These are phyloP conservation scores for Blumeria hordei DNA, from an alignment of 2,329 filamentous ascomycete genomes.

Conservation along the genomic window DNA sequence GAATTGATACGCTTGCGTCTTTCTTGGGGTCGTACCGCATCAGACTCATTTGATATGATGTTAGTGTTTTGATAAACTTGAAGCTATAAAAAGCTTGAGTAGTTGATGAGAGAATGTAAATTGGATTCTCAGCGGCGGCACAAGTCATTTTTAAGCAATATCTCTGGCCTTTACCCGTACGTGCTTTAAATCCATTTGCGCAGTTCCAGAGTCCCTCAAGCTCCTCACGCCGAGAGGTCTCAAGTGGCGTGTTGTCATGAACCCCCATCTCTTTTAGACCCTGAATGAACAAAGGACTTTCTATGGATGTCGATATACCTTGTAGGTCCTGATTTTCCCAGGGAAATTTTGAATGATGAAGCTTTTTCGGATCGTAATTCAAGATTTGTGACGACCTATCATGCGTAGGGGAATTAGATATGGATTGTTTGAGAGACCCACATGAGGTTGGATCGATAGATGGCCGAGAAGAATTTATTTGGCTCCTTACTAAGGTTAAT, in stretches of 20 bases:
- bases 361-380: too few species aligned
- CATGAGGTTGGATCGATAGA: too few species aligned
- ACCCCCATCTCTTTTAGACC: constrained; percentile 11
- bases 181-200: constrained; percentile 43
- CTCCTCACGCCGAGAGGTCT: constrained; percentile 24
- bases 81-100: constrained; percentile 43
- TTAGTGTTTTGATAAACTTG: constrained; percentile 36
- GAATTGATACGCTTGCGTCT: constrained; percentile 8
- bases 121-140: constrained; percentile 30
- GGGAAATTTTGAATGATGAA: too few species aligned
- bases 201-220: constrained; percentile 44
- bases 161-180: constrained; percentile 29
- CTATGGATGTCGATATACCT: too few species aligned
- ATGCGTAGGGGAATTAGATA: too few species aligned
- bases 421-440: too few species aligned
- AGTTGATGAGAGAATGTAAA: constrained; percentile 39
- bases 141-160: constrained; percentile 33
- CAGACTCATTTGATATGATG: constrained; percentile 34
- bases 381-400: too few species aligned
- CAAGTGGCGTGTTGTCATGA: constrained; percentile 11
- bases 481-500: too few species aligned
- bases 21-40: constrained; percentile 35
- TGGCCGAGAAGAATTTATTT: too few species aligned
- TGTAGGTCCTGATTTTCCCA: too few species aligned
- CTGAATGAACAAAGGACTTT: constrained; percentile 4